phyloP scores from a whole-genome alignment of 2,329 filamentous ascomycete genomes.

The Venturia oleaginea region DNA sequence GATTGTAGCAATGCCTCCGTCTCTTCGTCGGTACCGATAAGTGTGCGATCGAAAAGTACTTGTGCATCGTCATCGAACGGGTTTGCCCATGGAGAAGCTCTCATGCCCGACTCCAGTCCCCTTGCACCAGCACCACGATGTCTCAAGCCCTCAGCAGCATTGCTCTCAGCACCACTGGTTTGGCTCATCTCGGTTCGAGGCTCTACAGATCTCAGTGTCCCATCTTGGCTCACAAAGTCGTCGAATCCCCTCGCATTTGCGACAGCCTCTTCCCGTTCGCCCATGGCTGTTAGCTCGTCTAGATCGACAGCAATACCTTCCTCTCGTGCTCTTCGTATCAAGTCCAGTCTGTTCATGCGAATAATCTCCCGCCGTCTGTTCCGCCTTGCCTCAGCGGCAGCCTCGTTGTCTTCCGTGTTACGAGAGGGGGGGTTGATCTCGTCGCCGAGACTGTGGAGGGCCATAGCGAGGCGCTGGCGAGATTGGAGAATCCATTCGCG shows the following conservation, averaged over 20 bases:
- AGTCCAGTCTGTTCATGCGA: conserved; percentile 26
- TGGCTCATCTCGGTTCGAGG: conserved; percentile 4
- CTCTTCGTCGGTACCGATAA: conserved; percentile 18
- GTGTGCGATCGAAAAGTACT: conserved; percentile 34
- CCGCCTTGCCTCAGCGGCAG: conserved; percentile 19
- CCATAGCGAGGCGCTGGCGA: conserved; percentile 51
- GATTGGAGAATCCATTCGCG: conserved; percentile 53
- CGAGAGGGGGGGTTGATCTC: conserved; percentile 40
- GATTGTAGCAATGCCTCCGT: background rate
- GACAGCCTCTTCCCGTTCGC: conserved; percentile 16
- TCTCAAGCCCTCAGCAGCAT: conserved; percentile 12
- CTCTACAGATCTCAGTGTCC: conserved; percentile 14
- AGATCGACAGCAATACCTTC: conserved; percentile 34
- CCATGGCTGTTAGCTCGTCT: conserved; percentile 29
- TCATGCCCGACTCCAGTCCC: conserved; percentile 30
- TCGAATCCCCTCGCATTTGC: background rate
- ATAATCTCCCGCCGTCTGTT: conserved; percentile 27
- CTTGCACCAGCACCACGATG: conserved; percentile 24
- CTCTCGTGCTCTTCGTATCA: conserved; percentile 27
- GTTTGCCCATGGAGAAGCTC: conserved; percentile 29
- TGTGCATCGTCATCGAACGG: conserved; percentile 37
- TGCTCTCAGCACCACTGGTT: background rate
- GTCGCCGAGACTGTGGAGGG: conserved; percentile 50
- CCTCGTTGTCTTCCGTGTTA: conserved; percentile 19
- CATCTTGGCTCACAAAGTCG: background rate